Evolutionary conservation across 2,329 filamentous ascomycete species (phyloP), one percentile per base, ranked within the genome.

Genomic region (Boeremia exigua): DNA sequence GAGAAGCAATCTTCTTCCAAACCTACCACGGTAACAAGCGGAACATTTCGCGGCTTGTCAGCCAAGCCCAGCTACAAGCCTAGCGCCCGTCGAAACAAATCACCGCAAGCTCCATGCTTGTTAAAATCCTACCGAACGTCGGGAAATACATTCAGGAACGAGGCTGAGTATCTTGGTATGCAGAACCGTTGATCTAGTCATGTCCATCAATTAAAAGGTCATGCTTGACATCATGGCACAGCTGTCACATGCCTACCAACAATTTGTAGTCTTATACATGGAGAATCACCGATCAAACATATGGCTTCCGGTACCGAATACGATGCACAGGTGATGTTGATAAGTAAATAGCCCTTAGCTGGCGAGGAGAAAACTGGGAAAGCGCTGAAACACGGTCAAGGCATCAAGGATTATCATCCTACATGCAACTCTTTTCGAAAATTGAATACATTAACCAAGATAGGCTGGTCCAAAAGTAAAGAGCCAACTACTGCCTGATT

Each of bases 301-400:
- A 25, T 17, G 32, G 28, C 29, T 25, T 10, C 29, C 19, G 37
- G 27, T 19, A 32, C 4, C n/a, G 15, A 17, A 11, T 17, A 11
- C 8, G 34, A 19, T 19, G 19, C 5, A 23, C 19, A 23, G 2
- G 5, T 5, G 19, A 23, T 23, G 19, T 23, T 23, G 19, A 5
- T 3, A 23, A 5, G 19, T 23, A 23, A 3, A 37, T 40, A 32
- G 6, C 14, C 46, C 8, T 37, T 36, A 29, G 17, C 14, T 15
- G 46, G 46, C 46, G 19, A 39, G 29, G 14, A 48, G 46, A 28
- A 48, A 48, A 34, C 27, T 36, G 25, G 46, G 29, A 33, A 39
- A 32, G 30, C n/a, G 8, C 11, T 8, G 14, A 19, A 48, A n/a
- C 36, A 11, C 25, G 17, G 5, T 19, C 29, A 33, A 12, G 17